A percentile compares a stretch with the other conserved stretches of the same genome.
Conservation (phyloP, 495 filamentous ascomycete species). For the Talaromyces wortmannii region DNA sequence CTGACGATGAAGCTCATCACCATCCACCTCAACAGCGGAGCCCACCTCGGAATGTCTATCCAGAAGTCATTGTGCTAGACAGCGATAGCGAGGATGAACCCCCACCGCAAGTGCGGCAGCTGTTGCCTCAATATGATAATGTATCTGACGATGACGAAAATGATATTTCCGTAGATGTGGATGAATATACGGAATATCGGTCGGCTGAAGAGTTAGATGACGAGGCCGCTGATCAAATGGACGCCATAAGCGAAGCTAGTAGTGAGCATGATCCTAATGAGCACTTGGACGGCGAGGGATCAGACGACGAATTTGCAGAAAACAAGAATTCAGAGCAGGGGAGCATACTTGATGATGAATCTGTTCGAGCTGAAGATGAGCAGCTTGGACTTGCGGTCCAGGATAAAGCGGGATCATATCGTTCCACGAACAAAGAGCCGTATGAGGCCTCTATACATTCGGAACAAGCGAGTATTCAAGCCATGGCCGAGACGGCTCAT, state of each 20-base stretch:
- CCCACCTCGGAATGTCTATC: constrained; percentile 8
- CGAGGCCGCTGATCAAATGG: not conserved
- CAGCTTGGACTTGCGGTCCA: not conserved
- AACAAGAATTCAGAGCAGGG: too few relatives aligned
- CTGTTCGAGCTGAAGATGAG: not conserved
- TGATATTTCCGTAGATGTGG: constrained; percentile 1
- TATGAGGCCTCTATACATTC: not conserved
- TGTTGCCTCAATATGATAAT: constrained; percentile 2
- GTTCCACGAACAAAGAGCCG: not conserved
- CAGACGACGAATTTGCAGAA: constrained; percentile 5
- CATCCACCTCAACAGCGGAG: not conserved
- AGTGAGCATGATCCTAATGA: constrained; percentile 10
- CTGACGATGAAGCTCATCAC: not conserved
- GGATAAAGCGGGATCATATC: not conserved
- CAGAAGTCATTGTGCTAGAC: constrained; percentile 35
- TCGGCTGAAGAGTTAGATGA: not conserved
- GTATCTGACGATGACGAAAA: constrained; percentile 4
- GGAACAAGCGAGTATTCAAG: not conserved
- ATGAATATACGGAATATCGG: constrained; percentile 3
- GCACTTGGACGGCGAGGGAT: constrained; percentile 10
- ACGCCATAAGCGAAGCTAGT: not conserved
- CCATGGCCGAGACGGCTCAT: not conserved
- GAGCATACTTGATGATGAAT: not conserved
- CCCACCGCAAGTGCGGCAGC: constrained; percentile 2
- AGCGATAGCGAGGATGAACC: constrained; percentile 37